Evolutionary conservation across 768 basidiomycete genomes (phyloP).

Genomic region (Phlebiopsis gigantea): DNA sequence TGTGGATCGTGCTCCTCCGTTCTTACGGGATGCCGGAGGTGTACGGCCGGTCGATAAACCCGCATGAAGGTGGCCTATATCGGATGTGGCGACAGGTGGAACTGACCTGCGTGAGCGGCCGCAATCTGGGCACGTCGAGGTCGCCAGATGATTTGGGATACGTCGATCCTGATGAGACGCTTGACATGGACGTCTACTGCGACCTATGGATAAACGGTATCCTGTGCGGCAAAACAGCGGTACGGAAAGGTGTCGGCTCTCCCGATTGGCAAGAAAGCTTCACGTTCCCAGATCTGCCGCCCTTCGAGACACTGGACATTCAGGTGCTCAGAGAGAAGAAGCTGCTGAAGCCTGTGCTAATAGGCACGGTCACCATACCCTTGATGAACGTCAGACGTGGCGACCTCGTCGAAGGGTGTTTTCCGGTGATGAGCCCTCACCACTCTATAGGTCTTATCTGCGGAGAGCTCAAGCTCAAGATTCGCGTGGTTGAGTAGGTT

Average conservation of each 20-base stretch:
- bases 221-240: constrained; percentile 68
- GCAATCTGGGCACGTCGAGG: constrained; percentile 58
- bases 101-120: constrained; percentile 66
- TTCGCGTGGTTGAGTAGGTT: constrained; percentile 70
- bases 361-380: constrained; percentile 62
- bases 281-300: constrained; percentile 68
- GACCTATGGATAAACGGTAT: constrained; percentile 69
- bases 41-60: constrained; percentile 55
- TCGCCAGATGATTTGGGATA: constrained; percentile 21
- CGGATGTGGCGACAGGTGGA: constrained; percentile 86
- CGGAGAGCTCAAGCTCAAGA: constrained; percentile 71
- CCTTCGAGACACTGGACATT: constrained; percentile 67
- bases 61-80: constrained; percentile 67
- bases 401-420: constrained; percentile 81
- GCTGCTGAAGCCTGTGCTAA: constrained; percentile 42
- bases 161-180: constrained; percentile 33
- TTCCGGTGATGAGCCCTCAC: constrained; percentile 55
- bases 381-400: constrained; percentile 69
- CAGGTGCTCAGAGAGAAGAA: constrained; percentile 68
- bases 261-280: constrained; percentile 86
- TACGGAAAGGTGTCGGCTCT: constrained; percentile 58
- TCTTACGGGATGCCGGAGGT: constrained; percentile 80
- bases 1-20: constrained; percentile 76
- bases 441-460: constrained; percentile 50
- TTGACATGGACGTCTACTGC: constrained; percentile 71